Conservation (phyloP, 2,329 filamentous ascomycete species). For the Penicillium sp. region DNA sequence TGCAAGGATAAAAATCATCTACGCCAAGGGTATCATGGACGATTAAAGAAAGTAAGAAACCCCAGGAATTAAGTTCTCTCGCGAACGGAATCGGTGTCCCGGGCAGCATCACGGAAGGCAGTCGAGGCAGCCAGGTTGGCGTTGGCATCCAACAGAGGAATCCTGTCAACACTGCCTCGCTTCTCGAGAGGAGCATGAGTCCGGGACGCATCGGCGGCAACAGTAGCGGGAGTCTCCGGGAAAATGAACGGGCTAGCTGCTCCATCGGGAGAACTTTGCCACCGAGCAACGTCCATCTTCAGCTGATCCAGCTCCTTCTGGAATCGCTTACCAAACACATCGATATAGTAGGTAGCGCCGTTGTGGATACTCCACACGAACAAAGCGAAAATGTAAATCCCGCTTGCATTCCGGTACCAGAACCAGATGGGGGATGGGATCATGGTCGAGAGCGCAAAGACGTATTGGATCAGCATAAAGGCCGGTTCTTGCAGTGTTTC, state of each 20-base stretch:
- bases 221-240: conserved; percentile 25
- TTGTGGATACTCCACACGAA: conserved; percentile 97
- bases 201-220: conserved; percentile 20
- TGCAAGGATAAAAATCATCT: not conserved
- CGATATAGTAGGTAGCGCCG: conserved; percentile 95
- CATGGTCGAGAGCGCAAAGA: conserved; percentile 89
- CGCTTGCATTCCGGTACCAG: conserved; percentile 77
- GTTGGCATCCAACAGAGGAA: conserved; percentile 37
- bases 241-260: conserved; percentile 29
- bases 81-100: conserved; percentile 17
- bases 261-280: conserved; percentile 59
- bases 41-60: conserved; percentile 7
- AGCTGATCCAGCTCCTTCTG: conserved; percentile 92
- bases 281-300: conserved; percentile 83
- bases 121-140: conserved; percentile 25
- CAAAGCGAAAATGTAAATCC: conserved; percentile 73
- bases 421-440: conserved; percentile 95
- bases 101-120: conserved; percentile 18
- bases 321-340: conserved; percentile 94
- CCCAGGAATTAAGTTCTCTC: conserved; percentile 23
- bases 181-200: conserved; percentile 16
- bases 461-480: conserved; percentile 96
- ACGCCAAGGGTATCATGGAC: conserved; percentile 15
- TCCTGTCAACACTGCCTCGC: conserved; percentile 31
- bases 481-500: conserved; percentile 75